These are phyloP conservation scores for Russula virescens DNA, from an alignment of 768 basidiomycete species.

Conservation along the genomic window DNA sequence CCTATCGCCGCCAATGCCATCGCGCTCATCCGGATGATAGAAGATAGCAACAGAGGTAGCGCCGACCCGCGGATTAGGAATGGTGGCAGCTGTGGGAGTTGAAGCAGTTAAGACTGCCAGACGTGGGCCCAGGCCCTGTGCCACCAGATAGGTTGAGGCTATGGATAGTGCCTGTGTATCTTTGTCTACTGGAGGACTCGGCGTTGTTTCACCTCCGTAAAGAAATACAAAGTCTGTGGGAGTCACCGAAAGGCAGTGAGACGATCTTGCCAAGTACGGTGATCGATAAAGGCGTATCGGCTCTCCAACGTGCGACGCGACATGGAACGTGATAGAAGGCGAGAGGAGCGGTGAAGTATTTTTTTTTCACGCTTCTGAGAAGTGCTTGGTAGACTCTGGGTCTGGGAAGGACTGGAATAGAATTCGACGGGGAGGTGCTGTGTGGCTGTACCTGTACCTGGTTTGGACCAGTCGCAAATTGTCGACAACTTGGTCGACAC, in stretches of 20 bases:
- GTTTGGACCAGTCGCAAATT: too few species aligned
- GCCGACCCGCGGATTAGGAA: neutral
- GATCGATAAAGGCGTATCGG: neutral
- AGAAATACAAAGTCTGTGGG: conserved; percentile 27
- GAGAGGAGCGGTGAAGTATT: neutral
- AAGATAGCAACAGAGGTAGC: conserved; percentile 4
- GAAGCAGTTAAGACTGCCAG: neutral
- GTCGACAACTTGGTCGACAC: too few species aligned
- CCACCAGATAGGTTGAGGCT: conserved; percentile 25
- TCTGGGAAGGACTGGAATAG: too few species aligned
- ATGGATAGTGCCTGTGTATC: too few species aligned
- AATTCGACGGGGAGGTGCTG: too few species aligned
- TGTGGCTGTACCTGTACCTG: too few species aligned
- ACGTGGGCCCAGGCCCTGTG: neutral
- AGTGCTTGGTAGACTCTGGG: too few species aligned
- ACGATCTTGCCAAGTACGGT: conserved; percentile 34
- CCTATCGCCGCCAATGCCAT: conserved; percentile 34
- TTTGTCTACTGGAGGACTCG: conserved; percentile 26
- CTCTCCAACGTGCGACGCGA: neutral
- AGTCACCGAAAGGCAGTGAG: conserved; percentile 33
- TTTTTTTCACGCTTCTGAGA: too few species aligned
- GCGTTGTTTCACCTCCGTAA: conserved; percentile 41
- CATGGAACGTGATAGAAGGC: neutral
- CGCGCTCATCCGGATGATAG: conserved; percentile 29
- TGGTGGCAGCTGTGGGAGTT: neutral